These are phyloP conservation scores for Pleurotus djamor DNA, from an alignment of 768 basidiomycete genomes.

Conservation along the genomic window DNA sequence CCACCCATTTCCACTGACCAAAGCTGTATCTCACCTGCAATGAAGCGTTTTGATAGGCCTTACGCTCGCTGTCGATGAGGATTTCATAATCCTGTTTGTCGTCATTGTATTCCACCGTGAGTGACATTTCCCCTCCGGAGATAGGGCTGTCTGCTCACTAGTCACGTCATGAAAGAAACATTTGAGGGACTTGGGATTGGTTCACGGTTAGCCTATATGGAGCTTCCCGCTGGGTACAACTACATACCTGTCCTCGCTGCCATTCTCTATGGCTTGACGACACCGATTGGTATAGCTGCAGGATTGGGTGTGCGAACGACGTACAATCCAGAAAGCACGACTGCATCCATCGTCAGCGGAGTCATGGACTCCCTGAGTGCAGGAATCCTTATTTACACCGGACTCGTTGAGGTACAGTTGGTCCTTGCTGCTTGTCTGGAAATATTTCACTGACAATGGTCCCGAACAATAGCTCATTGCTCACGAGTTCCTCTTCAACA, in stretches of 20 bases:
- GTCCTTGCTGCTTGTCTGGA: too few species aligned
- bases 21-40: too few species aligned
- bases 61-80: constrained; percentile 83
- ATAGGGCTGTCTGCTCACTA: too few species aligned
- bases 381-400: constrained; percentile 88
- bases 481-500: constrained; percentile 92
- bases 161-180: constrained; percentile 50
- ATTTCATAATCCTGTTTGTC: constrained; percentile 82
- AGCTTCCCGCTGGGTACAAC: constrained; percentile 49
- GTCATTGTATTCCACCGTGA: constrained; percentile 91
- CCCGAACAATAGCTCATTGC: constrained; percentile 62
- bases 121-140: constrained; percentile 23
- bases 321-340: constrained; percentile 80
- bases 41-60: constrained; percentile 75
- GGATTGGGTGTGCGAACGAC: constrained; percentile 74
- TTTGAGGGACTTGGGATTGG: constrained; percentile 96
- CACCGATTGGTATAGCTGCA: constrained; percentile 85
- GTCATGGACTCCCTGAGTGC: constrained; percentile 82
- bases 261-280: constrained; percentile 69
- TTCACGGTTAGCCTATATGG: constrained; percentile 79
- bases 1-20: too few species aligned
- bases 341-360: constrained; percentile 81
- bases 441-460: too few species aligned
- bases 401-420: constrained; percentile 70
- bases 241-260: constrained; percentile 62